Evolutionary conservation across 2,329 filamentous ascomycete genomes (phyloP).

Genomic region (Pseudogymnoascus sp.): DNA sequence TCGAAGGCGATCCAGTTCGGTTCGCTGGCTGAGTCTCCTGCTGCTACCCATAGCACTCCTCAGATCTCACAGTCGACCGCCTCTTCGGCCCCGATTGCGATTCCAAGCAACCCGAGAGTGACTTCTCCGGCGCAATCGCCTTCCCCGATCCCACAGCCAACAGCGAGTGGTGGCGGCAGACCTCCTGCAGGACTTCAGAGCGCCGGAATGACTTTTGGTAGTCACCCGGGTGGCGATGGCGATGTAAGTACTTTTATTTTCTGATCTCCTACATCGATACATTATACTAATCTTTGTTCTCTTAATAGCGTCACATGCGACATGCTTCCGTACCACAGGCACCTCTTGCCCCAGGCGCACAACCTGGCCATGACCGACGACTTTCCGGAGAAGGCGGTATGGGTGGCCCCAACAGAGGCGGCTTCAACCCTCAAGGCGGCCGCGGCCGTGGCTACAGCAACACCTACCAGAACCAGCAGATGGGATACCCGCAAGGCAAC

Average conservation of each 20-base stretch:
- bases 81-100: conserved; percentile 50
- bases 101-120: conserved; percentile 64
- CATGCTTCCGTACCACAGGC: conserved; percentile 57
- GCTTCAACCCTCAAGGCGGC: conserved; percentile 44
- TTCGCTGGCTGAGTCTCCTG: conserved; percentile 61
- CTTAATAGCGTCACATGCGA: conserved; percentile 58
- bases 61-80: conserved; percentile 37
- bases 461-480: conserved; percentile 42
- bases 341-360: conserved; percentile 52
- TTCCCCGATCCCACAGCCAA: conserved; percentile 84
- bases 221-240: conserved; percentile 55
- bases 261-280: not conserved
- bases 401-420: conserved; percentile 51
- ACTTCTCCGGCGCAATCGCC: conserved; percentile 83
- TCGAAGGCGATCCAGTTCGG: conserved; percentile 71
- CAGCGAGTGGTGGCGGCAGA: conserved; percentile 72
- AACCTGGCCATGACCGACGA: conserved; percentile 72
- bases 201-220: conserved; percentile 10
- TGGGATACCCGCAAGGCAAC: conserved; percentile 33
- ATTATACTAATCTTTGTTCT: conserved; percentile 4
- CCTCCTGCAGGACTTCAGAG: conserved; percentile 62
- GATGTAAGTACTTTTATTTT: conserved; percentile 53
- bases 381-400: conserved; percentile 74
- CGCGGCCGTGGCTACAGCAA: conserved; percentile 43
- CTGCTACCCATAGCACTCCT: conserved; percentile 60